Evolutionary conservation across 2,329 filamentous ascomycete species (phyloP).

Genomic region (Alternaria alternata): DNA sequence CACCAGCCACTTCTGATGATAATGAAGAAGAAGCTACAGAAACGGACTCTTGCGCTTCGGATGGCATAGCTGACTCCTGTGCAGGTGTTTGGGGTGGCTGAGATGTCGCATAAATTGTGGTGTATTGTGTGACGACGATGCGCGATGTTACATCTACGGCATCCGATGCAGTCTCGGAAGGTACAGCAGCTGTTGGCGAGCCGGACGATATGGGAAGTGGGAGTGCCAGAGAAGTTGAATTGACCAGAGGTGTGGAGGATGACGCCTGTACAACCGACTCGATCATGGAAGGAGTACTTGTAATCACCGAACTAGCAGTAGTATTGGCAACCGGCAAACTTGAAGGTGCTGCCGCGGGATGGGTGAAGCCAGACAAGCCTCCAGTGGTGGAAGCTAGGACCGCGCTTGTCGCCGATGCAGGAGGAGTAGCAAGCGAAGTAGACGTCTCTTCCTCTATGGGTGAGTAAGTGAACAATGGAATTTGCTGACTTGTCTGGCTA

Average conservation of each 20-base stretch:
- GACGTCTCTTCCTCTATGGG: conserved; percentile 28
- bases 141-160: conserved; percentile 21
- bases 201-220: background rate
- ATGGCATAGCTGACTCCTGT: conserved; percentile 11
- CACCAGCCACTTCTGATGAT: conserved; percentile 3
- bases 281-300: conserved; percentile 8
- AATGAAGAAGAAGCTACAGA: background rate
- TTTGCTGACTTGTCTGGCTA: conserved; percentile 22
- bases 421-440: conserved; percentile 13
- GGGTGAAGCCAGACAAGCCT: conserved; percentile 31
- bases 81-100: conserved; percentile 4
- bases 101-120: conserved; percentile 34
- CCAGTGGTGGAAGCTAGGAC: conserved; percentile 21
- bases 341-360: conserved; percentile 19
- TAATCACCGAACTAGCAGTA: background rate
- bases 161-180: conserved; percentile 3
- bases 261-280: conserved; percentile 5
- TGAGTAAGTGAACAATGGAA: conserved; percentile 37
- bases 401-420: conserved; percentile 15
- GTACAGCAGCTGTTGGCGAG: background rate
- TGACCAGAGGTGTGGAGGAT: conserved; percentile 4
- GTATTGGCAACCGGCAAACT: conserved; percentile 5
- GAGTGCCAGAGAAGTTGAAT: conserved; percentile 11
- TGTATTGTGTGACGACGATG: conserved; percentile 38
- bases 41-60: conserved; percentile 11